Evolutionary conservation across 2,329 filamentous ascomycete species (phyloP).

Genomic region (Dactylonectria macrodidyma): DNA sequence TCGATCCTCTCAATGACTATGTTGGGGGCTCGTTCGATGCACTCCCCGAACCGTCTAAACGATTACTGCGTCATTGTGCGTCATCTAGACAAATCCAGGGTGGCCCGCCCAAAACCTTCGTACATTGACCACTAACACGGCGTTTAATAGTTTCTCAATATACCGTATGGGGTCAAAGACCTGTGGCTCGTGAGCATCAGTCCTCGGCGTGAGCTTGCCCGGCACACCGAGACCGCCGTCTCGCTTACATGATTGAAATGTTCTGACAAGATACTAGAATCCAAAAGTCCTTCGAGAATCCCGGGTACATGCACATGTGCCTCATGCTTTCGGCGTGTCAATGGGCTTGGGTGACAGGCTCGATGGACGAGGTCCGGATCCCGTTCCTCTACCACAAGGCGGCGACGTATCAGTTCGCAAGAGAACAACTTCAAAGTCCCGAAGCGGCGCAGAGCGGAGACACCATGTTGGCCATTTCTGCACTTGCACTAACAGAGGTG

Average conservation of each 20-base stretch:
- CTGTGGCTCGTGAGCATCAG: conserved; percentile 54
- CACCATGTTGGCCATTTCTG: conserved; percentile 60
- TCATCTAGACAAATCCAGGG: neutral
- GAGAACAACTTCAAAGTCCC: conserved; percentile 58
- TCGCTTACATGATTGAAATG: neutral
- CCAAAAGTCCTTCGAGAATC: conserved; percentile 60
- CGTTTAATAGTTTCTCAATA: conserved; percentile 56
- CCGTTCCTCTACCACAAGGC: conserved; percentile 64
- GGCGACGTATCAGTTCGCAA: conserved; percentile 62
- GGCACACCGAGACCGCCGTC: conserved; percentile 7
- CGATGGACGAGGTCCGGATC: conserved; percentile 60
- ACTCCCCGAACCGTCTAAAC: conserved; percentile 50
- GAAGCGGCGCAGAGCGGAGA: conserved; percentile 57
- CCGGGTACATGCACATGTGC: conserved; percentile 62
- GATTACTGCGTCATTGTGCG: conserved; percentile 50
- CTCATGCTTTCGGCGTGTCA: conserved; percentile 62
- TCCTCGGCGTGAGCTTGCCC: conserved; percentile 48
- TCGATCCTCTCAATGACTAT: conserved; percentile 47
- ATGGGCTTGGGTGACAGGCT: conserved; percentile 62
- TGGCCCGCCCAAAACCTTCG: neutral
- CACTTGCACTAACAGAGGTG: conserved; percentile 62
- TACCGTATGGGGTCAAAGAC: conserved; percentile 58
- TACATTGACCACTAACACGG: conserved; percentile 31
- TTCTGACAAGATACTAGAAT: conserved; percentile 52
- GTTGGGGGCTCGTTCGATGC: conserved; percentile 52